These are phyloP conservation scores for Phytopythium litorale DNA, from an alignment of 352 stramenopile species.

Conservation along the genomic window DNA sequence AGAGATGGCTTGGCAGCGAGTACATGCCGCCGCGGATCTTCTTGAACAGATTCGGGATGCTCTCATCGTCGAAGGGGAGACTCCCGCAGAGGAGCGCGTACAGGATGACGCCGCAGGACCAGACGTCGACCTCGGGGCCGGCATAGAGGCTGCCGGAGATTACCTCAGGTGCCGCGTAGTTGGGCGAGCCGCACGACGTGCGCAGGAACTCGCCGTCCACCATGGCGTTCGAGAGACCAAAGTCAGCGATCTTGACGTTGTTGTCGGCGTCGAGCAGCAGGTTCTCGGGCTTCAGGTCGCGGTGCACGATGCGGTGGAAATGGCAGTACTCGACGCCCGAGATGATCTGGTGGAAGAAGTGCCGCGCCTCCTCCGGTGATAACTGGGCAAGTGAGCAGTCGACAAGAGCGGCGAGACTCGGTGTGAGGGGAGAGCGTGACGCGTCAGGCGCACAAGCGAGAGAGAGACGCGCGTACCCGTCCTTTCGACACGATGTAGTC, in stretches of 20 bases:
- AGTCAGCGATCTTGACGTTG: conserved; percentile 99
- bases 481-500: conserved; percentile 99
- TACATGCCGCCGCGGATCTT: conserved; percentile 99
- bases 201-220: conserved; percentile 98
- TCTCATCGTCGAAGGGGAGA: conserved; percentile 98
- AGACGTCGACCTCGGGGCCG: conserved; percentile 98
- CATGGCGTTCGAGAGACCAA: conserved; percentile 99
- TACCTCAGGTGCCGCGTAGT: conserved; percentile 99
- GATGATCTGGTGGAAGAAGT: conserved; percentile 99
- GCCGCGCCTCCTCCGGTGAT: conserved; percentile 95
- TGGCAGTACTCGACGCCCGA: conserved; percentile 99
- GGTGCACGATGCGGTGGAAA: conserved; percentile 98
- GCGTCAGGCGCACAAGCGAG: neutral
- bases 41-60: conserved; percentile 98
- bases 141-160: conserved; percentile 98
- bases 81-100: conserved; percentile 98
- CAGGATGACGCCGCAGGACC: conserved; percentile 98
- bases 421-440: neutral
- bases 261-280: conserved; percentile 97
- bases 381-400: conserved; percentile 43
- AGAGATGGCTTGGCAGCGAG: conserved; percentile 95
- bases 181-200: conserved; percentile 97
- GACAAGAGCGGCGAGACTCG: neutral
- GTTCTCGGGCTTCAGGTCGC: conserved; percentile 98
- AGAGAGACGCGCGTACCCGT: conserved; percentile 36